Conservation (phyloP, 148 eudicot species). For the Silene latifolia region DNA sequence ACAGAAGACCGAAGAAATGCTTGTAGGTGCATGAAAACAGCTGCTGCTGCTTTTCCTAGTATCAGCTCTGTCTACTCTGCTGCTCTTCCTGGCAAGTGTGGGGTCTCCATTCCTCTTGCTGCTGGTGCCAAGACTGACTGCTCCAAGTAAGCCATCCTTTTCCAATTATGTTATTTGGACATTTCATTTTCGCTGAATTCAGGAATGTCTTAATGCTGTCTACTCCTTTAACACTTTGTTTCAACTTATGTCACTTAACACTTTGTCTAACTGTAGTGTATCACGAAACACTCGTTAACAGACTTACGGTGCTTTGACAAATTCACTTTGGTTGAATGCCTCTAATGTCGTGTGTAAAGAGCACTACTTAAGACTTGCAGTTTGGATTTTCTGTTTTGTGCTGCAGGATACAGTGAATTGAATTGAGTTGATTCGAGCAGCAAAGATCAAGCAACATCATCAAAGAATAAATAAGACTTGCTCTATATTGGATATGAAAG, state of each 20-base stretch:
- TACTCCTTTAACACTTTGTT: neutral
- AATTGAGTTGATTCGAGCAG: neutral
- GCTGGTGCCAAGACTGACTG: neutral
- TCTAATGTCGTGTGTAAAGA: no score
- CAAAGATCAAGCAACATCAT: neutral
- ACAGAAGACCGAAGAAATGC: neutral
- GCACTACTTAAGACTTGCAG: neutral
- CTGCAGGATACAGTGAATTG: slow-evolving; percentile 1
- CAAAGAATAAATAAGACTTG: neutral
- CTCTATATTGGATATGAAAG: neutral
- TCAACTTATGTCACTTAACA: neutral
- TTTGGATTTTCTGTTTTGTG: neutral
- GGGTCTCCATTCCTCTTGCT: neutral
- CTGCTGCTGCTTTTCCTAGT: neutral
- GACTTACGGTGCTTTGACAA: no score
- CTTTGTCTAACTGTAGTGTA: neutral
- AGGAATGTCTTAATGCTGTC: no score
- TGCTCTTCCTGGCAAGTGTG: neutral
- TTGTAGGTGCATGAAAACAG: neutral
- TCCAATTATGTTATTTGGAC: neutral
- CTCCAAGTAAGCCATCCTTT: neutral
- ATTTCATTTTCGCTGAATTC: neutral
- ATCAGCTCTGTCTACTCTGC: neutral
- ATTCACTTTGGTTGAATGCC: no score
- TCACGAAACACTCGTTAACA: neutral